Base-by-base conservation (phyloP, 495 filamentous ascomycete genomes). In the Endocarpon pusillum region DNA sequence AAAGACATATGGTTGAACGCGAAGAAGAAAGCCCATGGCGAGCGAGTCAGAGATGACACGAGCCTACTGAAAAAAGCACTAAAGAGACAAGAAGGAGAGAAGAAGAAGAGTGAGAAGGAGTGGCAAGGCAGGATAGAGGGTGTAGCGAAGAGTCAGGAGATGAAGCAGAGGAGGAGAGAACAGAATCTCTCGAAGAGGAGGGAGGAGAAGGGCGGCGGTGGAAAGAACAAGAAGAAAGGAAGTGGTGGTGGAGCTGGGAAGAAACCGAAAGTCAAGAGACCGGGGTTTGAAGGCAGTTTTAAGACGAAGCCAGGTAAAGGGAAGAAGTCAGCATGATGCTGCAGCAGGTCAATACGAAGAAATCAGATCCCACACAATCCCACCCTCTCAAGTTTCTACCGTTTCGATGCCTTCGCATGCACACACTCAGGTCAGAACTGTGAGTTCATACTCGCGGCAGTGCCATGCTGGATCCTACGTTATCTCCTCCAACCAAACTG, bases 1-100 rank as follows among this genome's bases (percentile, higher is more conserved):
- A 94, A 94, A 59, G 87, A 97, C 47, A 54, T 73, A 32, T 97
- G 89, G 89, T 63, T 91, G 37, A 87, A 85, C 33, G 89, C 87
- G 4, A 73, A 83, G 54, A 81, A 86, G 53, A 75, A 80, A 18
- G 83, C 80, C 3, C 79, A 87, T 42, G 83, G 89, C 19, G 85
- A 94, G 50, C 82, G 84, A 44, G 73, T 94, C n/a, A 66, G 73
- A 38, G 84, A 96, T 40, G 81, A 92, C 49, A 79, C 79, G 34
- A 71, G 66, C n/a, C 51, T 96, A 21, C 67, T 97, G 9, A 91
- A 91, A 69, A 94, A 94, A 64, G 82, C 85, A 1, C 58, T 94
- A 38, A 94, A 94, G 67, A 74, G 87, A 40, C 85, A 91, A 57
- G 82, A 92, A 49, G 75, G 73, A 41, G 59, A 66, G 19, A 97